Conservation (phyloP, 768 basidiomycete genomes). For the Amanita fuliginea region DNA sequence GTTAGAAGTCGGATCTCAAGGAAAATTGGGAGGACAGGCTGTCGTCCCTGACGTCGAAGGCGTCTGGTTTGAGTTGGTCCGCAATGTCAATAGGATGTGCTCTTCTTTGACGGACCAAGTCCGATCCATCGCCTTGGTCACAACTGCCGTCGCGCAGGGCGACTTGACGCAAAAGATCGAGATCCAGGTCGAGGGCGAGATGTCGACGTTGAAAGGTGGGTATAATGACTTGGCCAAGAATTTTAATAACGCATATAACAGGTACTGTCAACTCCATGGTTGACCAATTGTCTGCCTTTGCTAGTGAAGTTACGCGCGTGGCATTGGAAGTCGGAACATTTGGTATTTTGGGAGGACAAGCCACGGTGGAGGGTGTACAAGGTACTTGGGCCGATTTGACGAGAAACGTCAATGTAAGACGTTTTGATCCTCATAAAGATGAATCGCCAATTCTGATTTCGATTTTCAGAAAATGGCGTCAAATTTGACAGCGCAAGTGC, state of each 20-base stretch:
- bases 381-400: slow-evolving; percentile 92
- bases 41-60: slow-evolving; percentile 84
- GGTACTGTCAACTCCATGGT: slow-evolving; percentile 92
- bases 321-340: slow-evolving; percentile 87
- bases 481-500: slow-evolving; percentile 78
- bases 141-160: slow-evolving; percentile 83
- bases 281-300: slow-evolving; percentile 79
- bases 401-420: slow-evolving; percentile 74
- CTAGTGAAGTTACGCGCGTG: slow-evolving; percentile 72
- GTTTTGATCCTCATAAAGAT: neutral
- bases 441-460: neutral
- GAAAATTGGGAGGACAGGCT: slow-evolving; percentile 83
- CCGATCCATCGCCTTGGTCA: slow-evolving; percentile 75
- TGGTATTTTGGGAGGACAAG: slow-evolving; percentile 85
- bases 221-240: neutral
- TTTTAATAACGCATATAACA: slow-evolving; percentile 8
- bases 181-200: slow-evolving; percentile 80
- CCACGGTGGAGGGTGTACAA: slow-evolving; percentile 81
- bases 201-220: slow-evolving; percentile 61
- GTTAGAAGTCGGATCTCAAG: slow-evolving; percentile 79
- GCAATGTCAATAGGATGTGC: slow-evolving; percentile 74
- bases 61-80: slow-evolving; percentile 79
- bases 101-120: slow-evolving; percentile 72
- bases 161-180: slow-evolving; percentile 91
- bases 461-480: slow-evolving; percentile 77